Base-by-base conservation (phyloP, 441 rosid species). In the Capsella rubella region DNA sequence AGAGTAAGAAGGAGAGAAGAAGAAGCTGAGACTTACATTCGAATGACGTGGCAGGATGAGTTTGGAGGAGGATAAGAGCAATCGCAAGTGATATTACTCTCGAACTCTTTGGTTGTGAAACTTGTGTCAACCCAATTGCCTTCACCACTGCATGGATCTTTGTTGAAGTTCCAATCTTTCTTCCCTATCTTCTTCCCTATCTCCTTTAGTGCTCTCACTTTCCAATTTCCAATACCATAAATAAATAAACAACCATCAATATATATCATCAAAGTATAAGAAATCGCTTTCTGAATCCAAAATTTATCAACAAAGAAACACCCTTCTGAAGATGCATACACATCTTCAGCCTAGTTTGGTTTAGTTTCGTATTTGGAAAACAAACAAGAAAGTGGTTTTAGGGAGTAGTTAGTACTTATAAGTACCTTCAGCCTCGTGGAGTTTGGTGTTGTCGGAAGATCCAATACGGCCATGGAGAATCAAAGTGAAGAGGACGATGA, bases 81-180 rank as follows among this genome's bases (percentile, higher is more conserved):
- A 51, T 79, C 69, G 50, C 97, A 94, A 55, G 75, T 82, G 53
- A 94, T 78, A 21, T 47, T 85, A 84, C 86, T 90, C 77, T 84
- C 87, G 64, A 83, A 68, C 7, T 84, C 87, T 77, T 77, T 73
- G 58, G 49, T 47, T 56, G 59, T 71, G 42, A 81, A 87, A 32
- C 34, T 15, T 6, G 71, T 27, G 8, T 56, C 50, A 1, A 6
- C 59, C 94, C 91, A 91, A 46, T 82, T 89, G 73, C 89, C 89
- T 75, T 82, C 66, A 27, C 92, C 87, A 71, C 89, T 86, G 69
- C 97, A 94, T 16, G 97, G 97, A 73, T 91, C 98, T 62, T 81
- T 78, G 27, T 77, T 68, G 63, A 89, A 89, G 59, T 86, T 77
- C 96, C 96, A 94, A 64, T 89, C 93, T 62, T 66, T 84, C 79